These are phyloP conservation scores for Chloranthus sessilifolius DNA, from an alignment of 164 flowering plant species.

Conservation along the genomic window DNA sequence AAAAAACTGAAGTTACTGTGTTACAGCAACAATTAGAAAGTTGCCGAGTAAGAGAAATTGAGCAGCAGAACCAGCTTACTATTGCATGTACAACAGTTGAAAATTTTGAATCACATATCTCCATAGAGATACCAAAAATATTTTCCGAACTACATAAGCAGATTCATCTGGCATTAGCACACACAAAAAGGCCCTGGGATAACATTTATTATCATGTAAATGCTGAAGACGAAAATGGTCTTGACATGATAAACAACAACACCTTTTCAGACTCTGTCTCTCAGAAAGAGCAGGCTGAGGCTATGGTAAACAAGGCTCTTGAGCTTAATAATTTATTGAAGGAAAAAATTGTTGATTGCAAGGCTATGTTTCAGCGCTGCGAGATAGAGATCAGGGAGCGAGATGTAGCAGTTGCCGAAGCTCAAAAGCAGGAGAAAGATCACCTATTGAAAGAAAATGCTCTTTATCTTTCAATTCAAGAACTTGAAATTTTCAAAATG, in stretches of 20 bases:
- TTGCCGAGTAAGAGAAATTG: conserved; percentile 20
- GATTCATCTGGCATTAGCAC: conserved; percentile 29
- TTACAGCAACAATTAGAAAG: conserved; percentile 26
- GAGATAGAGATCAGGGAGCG: conserved; percentile 17
- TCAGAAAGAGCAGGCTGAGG: conserved; percentile 25
- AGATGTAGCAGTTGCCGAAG: conserved; percentile 14
- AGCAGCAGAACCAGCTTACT: conserved; percentile 7
- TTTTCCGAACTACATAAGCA: conserved; percentile 26
- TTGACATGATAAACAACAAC: conserved; percentile 11
- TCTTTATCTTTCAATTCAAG: conserved; percentile 18
- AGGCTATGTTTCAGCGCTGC: conserved; percentile 14
- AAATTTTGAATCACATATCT: conserved; percentile 13
- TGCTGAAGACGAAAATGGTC: conserved; percentile 10
- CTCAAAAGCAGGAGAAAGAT: conserved; percentile 18
- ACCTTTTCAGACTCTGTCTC: conserved; percentile 6
- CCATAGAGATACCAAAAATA: conserved; percentile 14
- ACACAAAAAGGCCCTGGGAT: conserved; percentile 25
- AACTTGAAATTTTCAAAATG: conserved; percentile 23
- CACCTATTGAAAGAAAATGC: conserved; percentile 12
- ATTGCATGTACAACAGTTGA: conserved; percentile 3
- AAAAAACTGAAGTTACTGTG: conserved; percentile 18
- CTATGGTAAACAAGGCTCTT: conserved; percentile 20
- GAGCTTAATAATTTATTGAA: conserved; percentile 35
- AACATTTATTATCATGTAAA: too few species aligned
- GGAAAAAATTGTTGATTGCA: conserved; percentile 26